Base-by-base conservation (phyloP, 805 yeast genomes). In the Saturnispora diversa region DNA sequence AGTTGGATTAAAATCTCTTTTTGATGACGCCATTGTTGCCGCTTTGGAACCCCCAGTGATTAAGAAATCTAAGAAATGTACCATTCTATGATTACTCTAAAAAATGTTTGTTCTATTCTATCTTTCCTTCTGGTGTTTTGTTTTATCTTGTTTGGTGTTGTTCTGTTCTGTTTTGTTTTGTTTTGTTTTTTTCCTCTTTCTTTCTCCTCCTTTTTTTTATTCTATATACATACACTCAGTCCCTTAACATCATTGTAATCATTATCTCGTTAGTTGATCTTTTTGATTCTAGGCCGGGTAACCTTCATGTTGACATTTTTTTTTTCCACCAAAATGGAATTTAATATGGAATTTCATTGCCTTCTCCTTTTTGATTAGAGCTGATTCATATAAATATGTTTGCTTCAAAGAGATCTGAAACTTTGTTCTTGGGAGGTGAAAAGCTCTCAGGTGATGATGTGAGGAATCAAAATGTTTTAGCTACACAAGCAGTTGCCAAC, bases 1-100 rank as follows among this genome's bases (percentile, higher is more conserved):
- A 66, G 80, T 87, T 60, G 98, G 98, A 11, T 74, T 92, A 62
- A 92, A 90, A 67, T 87, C 94, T 51, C 96, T 90, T n/a, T 90
- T 90, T 65, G 97, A 92, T 60, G 97, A 87, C 66, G 97, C 97
- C 20, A 92, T 92, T 44, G 97, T 92, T 37, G 97, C 97, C 38
- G 97, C 97, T 21, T 73, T 92, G 49, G 97, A 90, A 61, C 97
- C 97, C 36, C 97, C 97, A 21, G 92, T 83, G 49, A 78, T 84
- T 54, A 83, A 75, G 55, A 79, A 77, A 58, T 70, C 72, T 48
- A 81, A 84, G 70, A 86, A 84, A 68, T 88, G 97, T 71, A 73
- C 83, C 50, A 81, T 88, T 55, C 77, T 88, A 63, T 86, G 71
- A 20, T 24, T 36, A 22, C 32, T 20, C 22, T 16, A 13, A 24